These are phyloP conservation scores for Phellopilus nigrolimitatus DNA, from an alignment of 1,284 basidiomycete genomes.

Conservation along the genomic window DNA sequence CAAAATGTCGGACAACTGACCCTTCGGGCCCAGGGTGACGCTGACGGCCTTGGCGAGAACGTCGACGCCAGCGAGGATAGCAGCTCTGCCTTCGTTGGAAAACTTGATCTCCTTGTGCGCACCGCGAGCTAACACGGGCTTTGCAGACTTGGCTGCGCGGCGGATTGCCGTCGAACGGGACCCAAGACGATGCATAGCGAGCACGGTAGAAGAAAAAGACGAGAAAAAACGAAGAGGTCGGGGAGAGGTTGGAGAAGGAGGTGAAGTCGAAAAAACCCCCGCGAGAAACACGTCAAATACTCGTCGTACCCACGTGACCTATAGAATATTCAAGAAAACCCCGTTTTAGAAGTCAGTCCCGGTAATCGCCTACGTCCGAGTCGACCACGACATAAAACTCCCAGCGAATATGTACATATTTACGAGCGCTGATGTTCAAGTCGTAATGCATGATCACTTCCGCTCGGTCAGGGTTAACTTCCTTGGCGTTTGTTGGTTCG, in stretches of 20 bases:
- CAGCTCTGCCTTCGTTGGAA: constrained; percentile 90
- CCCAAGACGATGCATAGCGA: constrained; percentile 19
- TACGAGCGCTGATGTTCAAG: too few relatives aligned
- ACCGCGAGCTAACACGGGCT: constrained; percentile 57
- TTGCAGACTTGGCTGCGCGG: constrained; percentile 41
- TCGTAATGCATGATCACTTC: too few relatives aligned
- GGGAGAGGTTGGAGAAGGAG: neutral
- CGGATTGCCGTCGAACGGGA: constrained; percentile 38
- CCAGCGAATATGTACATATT: too few relatives aligned
- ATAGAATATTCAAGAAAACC: neutral
- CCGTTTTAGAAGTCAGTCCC: too few relatives aligned
- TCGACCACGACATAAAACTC: too few relatives aligned
- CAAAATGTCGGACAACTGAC: constrained; percentile 36
- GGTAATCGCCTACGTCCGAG: too few relatives aligned
- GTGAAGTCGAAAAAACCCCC: neutral
- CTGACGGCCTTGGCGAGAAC: constrained; percentile 93
- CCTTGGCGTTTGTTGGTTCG: too few relatives aligned
- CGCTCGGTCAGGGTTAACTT: too few relatives aligned
- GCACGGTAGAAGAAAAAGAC: neutral
- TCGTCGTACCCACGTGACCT: neutral
- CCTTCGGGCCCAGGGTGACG: constrained; percentile 96
- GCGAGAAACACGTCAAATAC: too few relatives aligned
- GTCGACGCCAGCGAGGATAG: constrained; percentile 95
- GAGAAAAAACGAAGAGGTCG: neutral
- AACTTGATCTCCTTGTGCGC: constrained; percentile 97